Evolutionary conservation across 2,329 filamentous ascomycete species (phyloP), one percentile per base, ranked within the genome.

Genomic region (Venturia carpophila): DNA sequence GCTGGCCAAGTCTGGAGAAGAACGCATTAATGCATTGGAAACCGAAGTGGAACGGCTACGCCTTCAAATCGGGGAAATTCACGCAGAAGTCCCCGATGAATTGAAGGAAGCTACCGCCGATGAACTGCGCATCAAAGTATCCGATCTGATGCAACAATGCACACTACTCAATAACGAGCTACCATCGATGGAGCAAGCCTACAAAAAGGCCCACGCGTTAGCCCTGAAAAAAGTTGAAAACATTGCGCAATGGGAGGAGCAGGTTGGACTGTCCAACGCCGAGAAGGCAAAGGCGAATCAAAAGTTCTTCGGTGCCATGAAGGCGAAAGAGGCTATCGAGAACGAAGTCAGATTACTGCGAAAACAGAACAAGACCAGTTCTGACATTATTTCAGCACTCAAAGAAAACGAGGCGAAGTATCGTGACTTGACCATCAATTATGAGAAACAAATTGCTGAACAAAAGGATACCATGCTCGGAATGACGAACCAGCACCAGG

Each of bases 231-330:
- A 82, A 6, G 81, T 83, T 4, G 79, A 91, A 72, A 92, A 97
- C 77, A 92, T 96, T 65, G 89, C 88, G 68, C 63, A 64, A 58
- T 52, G 47, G 63, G 63, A 64, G 13, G 42, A 64, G 42, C 47
- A 56, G 80, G 93, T 45, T 79, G 85, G 21, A 81, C 89, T 30
- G 3, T 79, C 95, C 24, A 85, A 85, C 49, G 90, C 91, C 0
- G 92, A 99, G 76, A 99, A 99, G 79, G 87, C 88, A 69, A 97
- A 97, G 76, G 93, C 93, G 1, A 94, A 99, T 72, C 93, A 97
- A 73, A 97, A 97, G 76, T 99, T 96, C 74, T 97, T 97, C 75
- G 91, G 90, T 0, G 91, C 92, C 10, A 92, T 96, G 82, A 97
- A 96, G 74, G 89, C 92, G 70, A 95, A 93, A 72, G 93, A 97